Base-by-base conservation (phyloP, 108 stramenopile species). In the Cylindrotheca closterium region DNA sequence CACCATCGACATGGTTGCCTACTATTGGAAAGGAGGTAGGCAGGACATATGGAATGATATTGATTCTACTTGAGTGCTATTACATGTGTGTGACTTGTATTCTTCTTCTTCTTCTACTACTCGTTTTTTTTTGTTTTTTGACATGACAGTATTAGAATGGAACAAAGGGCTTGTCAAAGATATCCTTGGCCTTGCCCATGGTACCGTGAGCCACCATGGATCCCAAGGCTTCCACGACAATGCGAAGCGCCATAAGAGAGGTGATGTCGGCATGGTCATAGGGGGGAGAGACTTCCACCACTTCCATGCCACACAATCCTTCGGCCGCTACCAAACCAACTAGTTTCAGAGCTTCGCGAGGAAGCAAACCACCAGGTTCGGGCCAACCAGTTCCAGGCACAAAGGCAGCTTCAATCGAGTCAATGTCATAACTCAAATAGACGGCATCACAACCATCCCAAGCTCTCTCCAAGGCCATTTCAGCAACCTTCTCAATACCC, bases 361-460 rank as follows among this genome's bases (percentile, higher is more conserved):
- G 89, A 18, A 91, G 58, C 19, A 93, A 77, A 24, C 92, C 92
- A 23, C 92, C 92, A 1, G 89, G 89, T 72, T 93, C 92, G 17
- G 92, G 92, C 89, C 89, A 90, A 15, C 87, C 87, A 21, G 77
- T 79, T 2, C 91, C 91, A 27, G 91, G 91, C 1, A 90, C 91
- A 71, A 93, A 93, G 31, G 91, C 92, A 2, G 92, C 89, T 60
- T 93, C 92, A 57, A 93, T 87, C 46, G 81, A 83, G 60, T 93
- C 92, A 74, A 93, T 93, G 51, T 93, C 92, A 55, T 90, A 93
- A 73, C 80, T 82, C 86, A 93, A 81, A 73, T 93, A 93, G 18
- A 89, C 88, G 31, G 91, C 91, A 74, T 92, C 91, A 56, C 85
- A 86, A 27, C 85, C 91, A 61, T 92, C 87, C 91, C 91, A 92